Evolutionary conservation across 768 basidiomycete genomes (phyloP).

Genomic region (Lepiota subincarnata): DNA sequence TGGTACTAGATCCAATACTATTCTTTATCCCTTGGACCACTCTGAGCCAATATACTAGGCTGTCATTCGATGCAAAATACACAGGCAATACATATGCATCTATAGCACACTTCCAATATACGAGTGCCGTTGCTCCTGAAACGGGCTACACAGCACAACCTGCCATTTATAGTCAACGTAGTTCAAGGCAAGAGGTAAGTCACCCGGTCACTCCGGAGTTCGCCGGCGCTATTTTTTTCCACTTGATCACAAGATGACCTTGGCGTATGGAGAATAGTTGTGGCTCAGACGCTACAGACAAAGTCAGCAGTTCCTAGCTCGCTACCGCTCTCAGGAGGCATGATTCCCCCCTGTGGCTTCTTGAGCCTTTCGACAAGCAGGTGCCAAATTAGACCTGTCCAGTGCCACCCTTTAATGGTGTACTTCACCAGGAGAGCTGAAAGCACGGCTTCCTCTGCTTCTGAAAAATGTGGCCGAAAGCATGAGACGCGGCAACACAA

Average conservation of each 20-base stretch:
- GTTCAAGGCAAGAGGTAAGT: slow-evolving; percentile 19
- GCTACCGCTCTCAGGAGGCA: neutral
- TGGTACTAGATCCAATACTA: neutral
- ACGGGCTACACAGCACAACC: neutral
- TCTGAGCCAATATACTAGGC: neutral
- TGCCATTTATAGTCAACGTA: slow-evolving; percentile 35
- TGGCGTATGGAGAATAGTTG: neutral
- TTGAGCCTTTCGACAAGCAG: too few relatives aligned
- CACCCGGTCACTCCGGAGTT: neutral
- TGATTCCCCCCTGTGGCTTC: neutral
- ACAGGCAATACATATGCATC: neutral
- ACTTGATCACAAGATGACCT: neutral
- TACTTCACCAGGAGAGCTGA: neutral
- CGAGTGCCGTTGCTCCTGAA: neutral
- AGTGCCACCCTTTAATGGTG: too few relatives aligned
- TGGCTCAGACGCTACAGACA: neutral
- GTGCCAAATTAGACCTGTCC: too few relatives aligned
- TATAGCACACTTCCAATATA: neutral
- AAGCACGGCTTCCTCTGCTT: neutral
- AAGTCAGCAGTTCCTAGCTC: neutral
- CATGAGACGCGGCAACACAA: neutral
- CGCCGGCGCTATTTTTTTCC: neutral
- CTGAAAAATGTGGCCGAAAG: neutral
- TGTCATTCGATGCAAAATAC: neutral
- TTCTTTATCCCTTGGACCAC: neutral